A percentile compares a stretch with the other conserved stretches of the same genome.
These are phyloP conservation scores for Suhomyces wounanorum DNA, from an alignment of 1,139 yeast species.

Conservation along the genomic window DNA sequence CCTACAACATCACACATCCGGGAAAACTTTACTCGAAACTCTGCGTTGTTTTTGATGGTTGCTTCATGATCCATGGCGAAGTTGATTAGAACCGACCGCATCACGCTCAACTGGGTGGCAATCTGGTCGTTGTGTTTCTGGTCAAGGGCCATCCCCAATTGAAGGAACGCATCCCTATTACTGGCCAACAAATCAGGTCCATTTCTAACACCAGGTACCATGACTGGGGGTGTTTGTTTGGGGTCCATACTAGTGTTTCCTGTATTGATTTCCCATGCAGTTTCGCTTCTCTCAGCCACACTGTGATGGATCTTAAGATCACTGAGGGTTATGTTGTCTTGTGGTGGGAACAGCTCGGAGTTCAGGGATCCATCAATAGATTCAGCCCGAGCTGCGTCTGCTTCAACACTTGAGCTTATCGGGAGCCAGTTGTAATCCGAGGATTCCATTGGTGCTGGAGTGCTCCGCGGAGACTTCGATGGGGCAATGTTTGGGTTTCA, in stretches of 20 bases:
- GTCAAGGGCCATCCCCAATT: constrained; percentile 23
- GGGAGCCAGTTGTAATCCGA: neutral
- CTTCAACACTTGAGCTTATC: neutral
- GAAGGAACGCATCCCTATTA: constrained; percentile 23
- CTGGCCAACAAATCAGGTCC: neutral
- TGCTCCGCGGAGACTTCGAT: neutral
- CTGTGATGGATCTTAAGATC: neutral
- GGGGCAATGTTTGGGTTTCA: neutral
- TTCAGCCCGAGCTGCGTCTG: neutral
- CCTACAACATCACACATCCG: constrained; percentile 78
- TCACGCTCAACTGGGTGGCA: constrained; percentile 59
- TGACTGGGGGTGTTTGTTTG: neutral
- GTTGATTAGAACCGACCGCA: constrained; percentile 59
- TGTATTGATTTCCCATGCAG: neutral
- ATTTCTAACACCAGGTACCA: neutral
- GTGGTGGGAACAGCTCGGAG: neutral
- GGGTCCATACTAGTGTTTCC: neutral
- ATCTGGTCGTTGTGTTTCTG: constrained; percentile 53
- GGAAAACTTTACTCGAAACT: constrained; percentile 69
- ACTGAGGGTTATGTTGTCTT: neutral
- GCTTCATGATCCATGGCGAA: constrained; percentile 65
- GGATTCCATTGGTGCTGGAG: neutral
- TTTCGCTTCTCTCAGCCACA: neutral
- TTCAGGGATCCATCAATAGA: neutral
- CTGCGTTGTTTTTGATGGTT: constrained; percentile 64